Evolutionary conservation across 108 stramenopile genomes (phyloP), one percentile per base, ranked within the genome.

Genomic region (Pseudonitzschia pungens): DNA sequence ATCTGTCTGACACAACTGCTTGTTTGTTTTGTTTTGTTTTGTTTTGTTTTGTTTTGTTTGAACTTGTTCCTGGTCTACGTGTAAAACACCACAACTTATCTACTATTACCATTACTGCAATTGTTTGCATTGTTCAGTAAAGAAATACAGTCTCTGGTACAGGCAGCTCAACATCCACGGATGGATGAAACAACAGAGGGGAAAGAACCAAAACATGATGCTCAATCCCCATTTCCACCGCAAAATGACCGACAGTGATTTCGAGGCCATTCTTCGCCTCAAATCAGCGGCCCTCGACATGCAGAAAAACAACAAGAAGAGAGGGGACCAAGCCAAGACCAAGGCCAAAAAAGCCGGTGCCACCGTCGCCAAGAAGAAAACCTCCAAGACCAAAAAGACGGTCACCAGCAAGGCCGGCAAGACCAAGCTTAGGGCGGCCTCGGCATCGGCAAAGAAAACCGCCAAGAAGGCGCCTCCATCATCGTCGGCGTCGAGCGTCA

Each of bases 121-220:
- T n/a, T n/a, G n/a, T n/a, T 51, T 51, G 16, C 50, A 10, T 51
- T 51, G 50, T n/a, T n/a, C 3, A 51, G 50, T 3, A 1, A 1
- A 10, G 10, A 51, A 51, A 7, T 51, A 51, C 50, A 51, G 9
- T 51, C 3, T 10, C 0, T 58, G 54, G 36, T 22, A 12, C 41
- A 9, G 33, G 31, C 55, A 70, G 36, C 55, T 70, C 29, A 70
- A 32, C 24, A 14, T n/a, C 29, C 57, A 70, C 24, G 70, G 70
- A 32, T 70, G 70, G 70, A 57, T 22, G 52, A 70, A 70, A 22
- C 32, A 27, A 18, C 24, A 8, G 10, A 7, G 21, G n/a, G 70
- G 70, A 70, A 36, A 56, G 8, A 26, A 70, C 50, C 14, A 68
- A 31, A 28, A 28, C 41, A 51, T 32, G 55, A 52, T 55, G 51